phyloP scores from a whole-genome alignment of 371 early-diverging fungal species.

The Rhizomucor pusillus region DNA sequence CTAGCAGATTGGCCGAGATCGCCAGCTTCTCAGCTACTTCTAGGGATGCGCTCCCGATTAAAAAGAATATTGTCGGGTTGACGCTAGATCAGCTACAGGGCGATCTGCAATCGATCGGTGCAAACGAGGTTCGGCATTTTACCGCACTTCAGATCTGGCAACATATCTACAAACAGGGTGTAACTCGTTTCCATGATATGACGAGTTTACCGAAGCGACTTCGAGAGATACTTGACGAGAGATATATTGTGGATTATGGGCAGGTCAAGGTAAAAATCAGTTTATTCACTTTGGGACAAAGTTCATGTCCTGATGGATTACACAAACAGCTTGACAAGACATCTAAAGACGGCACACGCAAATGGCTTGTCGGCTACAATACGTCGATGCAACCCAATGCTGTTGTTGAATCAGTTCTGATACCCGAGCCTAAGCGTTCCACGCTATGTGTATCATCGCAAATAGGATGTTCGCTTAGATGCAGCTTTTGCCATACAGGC shows the following conservation, averaged over 20 bases:
- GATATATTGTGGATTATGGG: constrained; percentile 61
- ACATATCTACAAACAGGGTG: constrained; percentile 65
- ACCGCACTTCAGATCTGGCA: constrained; percentile 63
- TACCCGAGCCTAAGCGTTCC: constrained; percentile 65
- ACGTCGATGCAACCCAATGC: constrained; percentile 45
- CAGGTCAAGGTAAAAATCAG: constrained; percentile 46
- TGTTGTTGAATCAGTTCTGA: constrained; percentile 66
- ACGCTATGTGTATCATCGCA: constrained; percentile 91
- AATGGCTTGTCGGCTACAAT: constrained; percentile 18
- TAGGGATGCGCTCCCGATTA: too few species aligned
- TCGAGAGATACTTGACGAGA: constrained; percentile 43
- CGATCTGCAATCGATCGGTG: constrained; percentile 25
- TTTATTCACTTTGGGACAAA: neutral
- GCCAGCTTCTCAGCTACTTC: too few species aligned
- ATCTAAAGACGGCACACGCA: constrained; percentile 11
- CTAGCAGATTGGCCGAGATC: too few species aligned
- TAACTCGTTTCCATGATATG: constrained; percentile 61
- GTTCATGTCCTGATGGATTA: neutral
- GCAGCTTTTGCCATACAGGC: constrained; percentile 92
- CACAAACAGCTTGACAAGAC: constrained; percentile 9
- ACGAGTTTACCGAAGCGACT: constrained; percentile 55
- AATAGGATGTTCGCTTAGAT: constrained; percentile 85
- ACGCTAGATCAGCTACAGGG: constrained; percentile 33
- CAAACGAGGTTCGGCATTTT: constrained; percentile 31
- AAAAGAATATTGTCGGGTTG: constrained; percentile 52